Conservation (phyloP, 2,329 filamentous ascomycete species). For the Setomelanomma holmii region DNA sequence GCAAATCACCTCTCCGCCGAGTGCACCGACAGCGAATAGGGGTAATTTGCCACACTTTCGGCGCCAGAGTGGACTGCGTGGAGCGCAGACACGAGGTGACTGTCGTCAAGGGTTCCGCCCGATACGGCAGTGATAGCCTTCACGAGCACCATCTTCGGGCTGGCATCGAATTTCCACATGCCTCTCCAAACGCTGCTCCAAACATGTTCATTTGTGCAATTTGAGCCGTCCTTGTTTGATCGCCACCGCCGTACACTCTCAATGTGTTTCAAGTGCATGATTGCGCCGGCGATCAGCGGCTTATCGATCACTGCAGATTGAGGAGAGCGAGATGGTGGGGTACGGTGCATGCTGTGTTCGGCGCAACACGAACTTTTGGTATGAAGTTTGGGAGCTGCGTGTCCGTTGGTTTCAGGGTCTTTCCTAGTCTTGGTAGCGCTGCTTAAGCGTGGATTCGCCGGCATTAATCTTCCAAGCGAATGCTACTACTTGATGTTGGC, state of each 20-base stretch:
- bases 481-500: not conserved
- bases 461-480: constrained; percentile 1
- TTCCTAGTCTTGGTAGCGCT: constrained; percentile 9
- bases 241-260: constrained; percentile 3
- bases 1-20: constrained; percentile 4
- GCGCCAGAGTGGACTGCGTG: not conserved
- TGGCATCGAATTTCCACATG: constrained; percentile 12
- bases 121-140: constrained; percentile 5
- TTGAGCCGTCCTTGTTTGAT: constrained; percentile 25
- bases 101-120: not conserved
- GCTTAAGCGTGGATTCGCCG: constrained; percentile 11
- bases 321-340: constrained; percentile 1
- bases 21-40: constrained; percentile 6
- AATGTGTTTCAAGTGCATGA: constrained; percentile 1
- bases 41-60: constrained; percentile 11
- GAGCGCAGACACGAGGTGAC: constrained; percentile 1
- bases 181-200: not conserved
- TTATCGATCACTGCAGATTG: not conserved
- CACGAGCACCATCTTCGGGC: not conserved
- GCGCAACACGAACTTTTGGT: not conserved
- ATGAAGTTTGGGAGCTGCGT: constrained; percentile 1
- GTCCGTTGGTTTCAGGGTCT: constrained; percentile 15
- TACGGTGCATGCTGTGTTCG: constrained; percentile 4
- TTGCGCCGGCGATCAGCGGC: not conserved
- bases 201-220: not conserved